A percentile compares a stretch with the other conserved stretches of the same genome.
These are phyloP conservation scores for Vitis riparia DNA, from an alignment of 164 flowering plant genomes.

Conservation along the genomic window DNA sequence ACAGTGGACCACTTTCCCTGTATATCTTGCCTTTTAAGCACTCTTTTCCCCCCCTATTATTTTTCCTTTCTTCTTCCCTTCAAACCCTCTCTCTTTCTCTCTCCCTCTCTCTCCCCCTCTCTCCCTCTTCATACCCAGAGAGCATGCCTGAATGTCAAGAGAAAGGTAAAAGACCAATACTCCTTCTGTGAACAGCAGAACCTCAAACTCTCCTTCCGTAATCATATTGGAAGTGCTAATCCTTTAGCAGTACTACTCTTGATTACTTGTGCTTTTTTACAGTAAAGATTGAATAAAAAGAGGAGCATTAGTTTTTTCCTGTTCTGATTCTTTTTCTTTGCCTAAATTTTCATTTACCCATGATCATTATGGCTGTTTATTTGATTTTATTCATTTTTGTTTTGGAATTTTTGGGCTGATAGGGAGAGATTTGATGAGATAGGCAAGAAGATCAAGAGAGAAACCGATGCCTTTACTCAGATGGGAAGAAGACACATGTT, in stretches of 20 bases:
- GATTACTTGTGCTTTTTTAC: too few species aligned
- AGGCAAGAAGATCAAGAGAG: slow-evolving; percentile 81
- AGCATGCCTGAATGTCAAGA: slow-evolving; percentile 82
- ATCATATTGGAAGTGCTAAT: background rate
- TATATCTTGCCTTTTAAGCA: slow-evolving; percentile 41
- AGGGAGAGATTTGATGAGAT: slow-evolving; percentile 78
- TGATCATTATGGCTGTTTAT: background rate
- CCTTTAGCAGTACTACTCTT: too few species aligned
- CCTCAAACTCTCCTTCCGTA: background rate
- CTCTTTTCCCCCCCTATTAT: slow-evolving; percentile 1
- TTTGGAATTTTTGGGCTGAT: background rate
- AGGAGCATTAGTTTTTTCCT: background rate
- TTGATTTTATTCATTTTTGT: background rate
- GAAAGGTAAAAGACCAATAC: slow-evolving; percentile 47
- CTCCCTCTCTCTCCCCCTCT: slow-evolving; percentile 20
- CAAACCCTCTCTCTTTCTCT: slow-evolving; percentile 14
- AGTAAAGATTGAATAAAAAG: too few species aligned
- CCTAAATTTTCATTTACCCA: background rate
- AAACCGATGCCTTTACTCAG: slow-evolving; percentile 49
- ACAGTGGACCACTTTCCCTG: slow-evolving; percentile 15
- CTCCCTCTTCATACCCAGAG: slow-evolving; percentile 21
- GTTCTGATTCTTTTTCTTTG: background rate
- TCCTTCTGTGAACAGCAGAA: too few species aligned
- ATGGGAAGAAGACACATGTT: slow-evolving; percentile 74
- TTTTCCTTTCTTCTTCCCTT: slow-evolving; percentile 16